Conservation (phyloP, 2,329 filamentous ascomycete species). For the Ampelomyces quisqualis region DNA sequence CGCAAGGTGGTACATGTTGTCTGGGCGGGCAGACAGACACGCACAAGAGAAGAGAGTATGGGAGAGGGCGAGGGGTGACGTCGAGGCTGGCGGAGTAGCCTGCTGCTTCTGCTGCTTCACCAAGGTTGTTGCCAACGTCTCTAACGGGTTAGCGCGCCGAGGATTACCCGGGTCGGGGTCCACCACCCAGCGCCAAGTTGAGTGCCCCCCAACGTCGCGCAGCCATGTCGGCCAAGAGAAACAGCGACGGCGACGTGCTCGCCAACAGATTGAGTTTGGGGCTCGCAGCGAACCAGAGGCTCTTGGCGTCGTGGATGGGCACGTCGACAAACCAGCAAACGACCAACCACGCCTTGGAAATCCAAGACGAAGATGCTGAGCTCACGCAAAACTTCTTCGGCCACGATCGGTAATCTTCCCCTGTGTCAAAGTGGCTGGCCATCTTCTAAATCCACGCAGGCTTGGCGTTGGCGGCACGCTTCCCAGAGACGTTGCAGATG, state of each 20-base stretch:
- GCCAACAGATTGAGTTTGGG: slow-evolving; percentile 57
- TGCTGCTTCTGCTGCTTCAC: slow-evolving; percentile 24
- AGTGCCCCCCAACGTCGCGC: slow-evolving; percentile 77
- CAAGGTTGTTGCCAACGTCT: slow-evolving; percentile 34
- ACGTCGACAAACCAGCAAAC: slow-evolving; percentile 45
- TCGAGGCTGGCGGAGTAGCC: slow-evolving; percentile 30
- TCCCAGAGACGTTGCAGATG: slow-evolving; percentile 42
- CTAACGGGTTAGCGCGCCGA: slow-evolving; percentile 37
- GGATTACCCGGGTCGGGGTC: slow-evolving; percentile 28
- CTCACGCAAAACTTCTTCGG: slow-evolving; percentile 56
- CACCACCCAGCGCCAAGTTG: slow-evolving; percentile 73
- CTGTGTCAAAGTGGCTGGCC: neutral
- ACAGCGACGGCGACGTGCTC: slow-evolving; percentile 55
- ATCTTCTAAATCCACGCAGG: slow-evolving; percentile 21
- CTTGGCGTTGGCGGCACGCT: slow-evolving; percentile 43
- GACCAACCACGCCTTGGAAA: slow-evolving; percentile 43
- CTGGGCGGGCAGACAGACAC: slow-evolving; percentile 36
- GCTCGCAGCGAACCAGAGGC: slow-evolving; percentile 55
- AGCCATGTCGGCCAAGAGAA: slow-evolving; percentile 27
- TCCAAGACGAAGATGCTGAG: slow-evolving; percentile 54
- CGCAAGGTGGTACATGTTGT: slow-evolving; percentile 83
- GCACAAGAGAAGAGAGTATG: slow-evolving; percentile 16
- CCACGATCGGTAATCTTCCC: slow-evolving; percentile 54
- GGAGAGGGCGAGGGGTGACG: slow-evolving; percentile 16
- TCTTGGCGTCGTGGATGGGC: slow-evolving; percentile 60